Base-by-base conservation (phyloP, 1,139 yeast species). In the Arxiozyma telluris region DNA sequence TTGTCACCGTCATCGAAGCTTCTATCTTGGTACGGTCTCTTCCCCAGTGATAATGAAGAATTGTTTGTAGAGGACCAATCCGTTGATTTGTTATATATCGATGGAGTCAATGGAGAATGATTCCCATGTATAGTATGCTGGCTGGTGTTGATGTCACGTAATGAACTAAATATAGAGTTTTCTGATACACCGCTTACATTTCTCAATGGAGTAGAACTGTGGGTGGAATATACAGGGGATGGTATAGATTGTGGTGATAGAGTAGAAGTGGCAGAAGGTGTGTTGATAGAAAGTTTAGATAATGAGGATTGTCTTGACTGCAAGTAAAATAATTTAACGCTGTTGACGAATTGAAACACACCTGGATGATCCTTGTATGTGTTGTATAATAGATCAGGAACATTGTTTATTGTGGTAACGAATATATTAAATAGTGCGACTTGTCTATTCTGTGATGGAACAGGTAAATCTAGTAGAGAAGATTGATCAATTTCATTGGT, bases 181-280 rank as follows among this genome's bases (percentile, higher is more conserved):
- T 64, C 68, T 11, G 68, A 64, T 48, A 59, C 55, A 1, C 63
- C 60, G 43, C 64, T 59, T 8, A 57, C 55, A 41, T 64, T 60
- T 55, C 69, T 64, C 58, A 65, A 58, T 50, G 70, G 70, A 17
- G 69, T 66, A 47, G 61, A 64, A 54, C 59, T 63, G 52, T 61
- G 65, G 7, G 57, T 50, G 4, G 64, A 60, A 38, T 61, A 62
- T 9, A 59, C 56, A 34, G 66, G 61, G 18, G 53, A 48, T 27
- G 50, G 50, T 9, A 48, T 48, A 27, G 50, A 48, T 48, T 48
- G 50, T 48, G 50, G 50, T 4, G 68, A 60, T 55, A 64, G 59
- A n/a, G 59, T 52, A 1, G 58, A 50, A 3, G 58, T 53, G 34
- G 56, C 60, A 41, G 61, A 63, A 49, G 51, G 50, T 39, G 42